Conservation (phyloP, 129 eudicot genomes). For the Escallonia rubra region DNA sequence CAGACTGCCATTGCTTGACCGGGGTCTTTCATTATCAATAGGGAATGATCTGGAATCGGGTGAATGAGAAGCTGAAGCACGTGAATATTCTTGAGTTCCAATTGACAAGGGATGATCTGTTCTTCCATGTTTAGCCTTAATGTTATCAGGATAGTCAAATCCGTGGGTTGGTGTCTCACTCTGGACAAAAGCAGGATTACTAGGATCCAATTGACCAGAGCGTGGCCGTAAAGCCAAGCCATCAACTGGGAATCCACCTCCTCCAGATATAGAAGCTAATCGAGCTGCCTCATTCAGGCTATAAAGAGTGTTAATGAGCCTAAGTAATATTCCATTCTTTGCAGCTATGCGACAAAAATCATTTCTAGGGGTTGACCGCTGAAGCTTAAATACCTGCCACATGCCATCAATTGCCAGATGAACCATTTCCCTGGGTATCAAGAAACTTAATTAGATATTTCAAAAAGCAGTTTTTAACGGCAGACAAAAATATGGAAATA, state of each 20-base stretch:
- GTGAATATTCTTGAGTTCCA: constrained; percentile 56
- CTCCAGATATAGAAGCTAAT: constrained; percentile 65
- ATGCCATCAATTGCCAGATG: constrained; percentile 98
- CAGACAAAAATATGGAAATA: too few relatives aligned
- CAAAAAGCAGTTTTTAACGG: too few relatives aligned
- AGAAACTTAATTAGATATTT: background rate
- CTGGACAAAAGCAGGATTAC: constrained; percentile 41
- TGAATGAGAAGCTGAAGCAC: constrained; percentile 47
- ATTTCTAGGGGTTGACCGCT: constrained; percentile 79
- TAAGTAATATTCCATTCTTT: constrained; percentile 75
- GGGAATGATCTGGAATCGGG: constrained; percentile 50
- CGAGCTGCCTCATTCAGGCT: constrained; percentile 91
- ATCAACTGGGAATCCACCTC: constrained; percentile 57
- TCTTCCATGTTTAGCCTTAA: constrained; percentile 47
- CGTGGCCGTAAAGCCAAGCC: constrained; percentile 45
- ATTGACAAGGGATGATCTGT: constrained; percentile 47
- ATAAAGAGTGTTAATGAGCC: constrained; percentile 90
- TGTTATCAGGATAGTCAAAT: constrained; percentile 43
- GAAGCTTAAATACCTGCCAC: constrained; percentile 99
- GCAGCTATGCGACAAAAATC: constrained; percentile 97
- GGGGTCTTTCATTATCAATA: constrained; percentile 49
- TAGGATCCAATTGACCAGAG: constrained; percentile 62
- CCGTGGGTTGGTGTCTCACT: constrained; percentile 49
- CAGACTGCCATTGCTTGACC: constrained; percentile 36
- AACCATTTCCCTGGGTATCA: constrained; percentile 86